Evolutionary conservation across 1,284 basidiomycete genomes (phyloP), one percentile per base, ranked within the genome.

Genomic region (Moniliophthora roreri): DNA sequence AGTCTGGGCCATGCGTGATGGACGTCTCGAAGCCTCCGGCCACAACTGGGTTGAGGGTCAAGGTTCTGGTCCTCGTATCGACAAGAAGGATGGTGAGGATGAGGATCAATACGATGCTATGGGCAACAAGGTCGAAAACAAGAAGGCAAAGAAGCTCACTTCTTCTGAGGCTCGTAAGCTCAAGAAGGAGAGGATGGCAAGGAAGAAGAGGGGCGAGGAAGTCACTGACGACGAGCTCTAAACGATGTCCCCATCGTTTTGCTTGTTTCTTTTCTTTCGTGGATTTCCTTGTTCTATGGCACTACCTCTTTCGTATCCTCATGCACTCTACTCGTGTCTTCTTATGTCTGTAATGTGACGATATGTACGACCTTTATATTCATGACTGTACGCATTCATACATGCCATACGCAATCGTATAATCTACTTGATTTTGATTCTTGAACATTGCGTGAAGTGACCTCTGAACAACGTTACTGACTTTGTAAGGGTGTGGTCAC

Each of bases 41-140:
- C 95, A 98, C 82, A 94, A 95, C 82, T 96, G 93, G 93, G 93
- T 97, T 66, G 96, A 99, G 76, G 95, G 95, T 51, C 95, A 99
- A 74, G 95, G 95, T 54, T 81, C 91, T 34, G 95, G 95, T 48
- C 72, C 89, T 39, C 85, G 93, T 54, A 97, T 97, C 63, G 95
- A 96, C 82, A 91, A 93, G 84, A 84, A 83, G 67, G 86, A 80
- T 4, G 87, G 82, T 39, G 92, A 93, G 61, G 94, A 95, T 57
- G 92, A 95, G 54, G 91, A 85, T 46, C 75, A 84, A 66, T 97
- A 90, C 71, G 95, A 98, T 71, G 95, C 95, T 34, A 90, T 97
- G 84, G 94, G 95, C 58, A 96, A 97, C 89, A 95, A 95, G 83
- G 81, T 96, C 62, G 92, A 90, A 59, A 73, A 53, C 61, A 89